Evolutionary conservation across 2,329 filamentous ascomycete genomes (phyloP), one percentile per base, ranked within the genome.

Genomic region (Leptographium wingfieldii): DNA sequence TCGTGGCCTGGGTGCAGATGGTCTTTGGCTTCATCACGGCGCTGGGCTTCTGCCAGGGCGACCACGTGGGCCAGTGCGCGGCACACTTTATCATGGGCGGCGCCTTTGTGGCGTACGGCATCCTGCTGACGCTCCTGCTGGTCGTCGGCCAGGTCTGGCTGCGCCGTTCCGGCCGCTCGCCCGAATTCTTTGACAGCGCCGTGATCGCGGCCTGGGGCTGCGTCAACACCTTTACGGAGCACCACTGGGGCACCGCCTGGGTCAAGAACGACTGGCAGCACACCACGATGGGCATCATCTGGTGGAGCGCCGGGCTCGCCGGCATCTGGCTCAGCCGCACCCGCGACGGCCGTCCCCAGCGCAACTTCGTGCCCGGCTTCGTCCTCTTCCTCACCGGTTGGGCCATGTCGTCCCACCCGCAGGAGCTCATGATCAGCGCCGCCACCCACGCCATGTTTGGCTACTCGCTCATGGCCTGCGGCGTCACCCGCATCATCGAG

Each of bases 51-150:
- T 99, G 94, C 72, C 88, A 90, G 65, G 90, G 80, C 59, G 92
- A 97, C 61, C 92, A 99, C 69, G 72, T 91, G 1, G 92, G 92
- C 38, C 94, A 99, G 73, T 99, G 94, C 73, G 75, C 89, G 51
- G 94, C 94, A 1, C 94, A 99, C 73, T 99, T 97, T 73, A 99
- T 97, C 72, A 99, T 99, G 94, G 94, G 94, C 53, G 87, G 88
- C 66, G 92, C 92, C 1, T 99, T 99, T 70, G 92, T 99, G 66
- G 94, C 82, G 35, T 99, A 99, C 68, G 94, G 90, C 33, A 87
- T 96, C 59, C 71, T 96, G 46, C 80, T 99, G 65, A 92, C 89
- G 2, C 86, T 97, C 25, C 75, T 96, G 25, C 81, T 97, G 40
- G 76, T 96, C 9, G 90, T 94, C 49, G 94, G 94, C 16, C 94